Percentiles rank a stretch among this genome's conserved stretches.
Conservation (phyloP, 106 monocot species). For the Dendrobium huoshanense region DNA sequence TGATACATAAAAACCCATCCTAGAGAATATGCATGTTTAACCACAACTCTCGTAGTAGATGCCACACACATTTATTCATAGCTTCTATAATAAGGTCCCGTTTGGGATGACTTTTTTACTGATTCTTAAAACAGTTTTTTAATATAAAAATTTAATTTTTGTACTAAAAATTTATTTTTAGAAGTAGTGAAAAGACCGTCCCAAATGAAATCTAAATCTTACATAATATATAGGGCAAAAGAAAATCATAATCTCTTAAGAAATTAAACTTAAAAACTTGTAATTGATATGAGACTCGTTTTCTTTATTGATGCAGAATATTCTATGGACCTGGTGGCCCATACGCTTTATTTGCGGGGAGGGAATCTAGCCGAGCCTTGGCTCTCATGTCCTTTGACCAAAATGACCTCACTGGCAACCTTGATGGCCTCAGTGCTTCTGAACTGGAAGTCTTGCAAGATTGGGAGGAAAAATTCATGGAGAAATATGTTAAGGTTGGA, state of each 20-base stretch:
- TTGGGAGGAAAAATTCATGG: slow-evolving; percentile 83
- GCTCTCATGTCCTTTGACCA: slow-evolving; percentile 83
- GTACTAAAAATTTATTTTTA: too few species aligned
- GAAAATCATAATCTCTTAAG: not conserved
- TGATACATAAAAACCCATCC: too few species aligned
- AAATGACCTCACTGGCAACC: slow-evolving; percentile 55
- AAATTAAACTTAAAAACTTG: not conserved
- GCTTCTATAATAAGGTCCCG: too few species aligned
- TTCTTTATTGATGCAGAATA: slow-evolving; percentile 35
- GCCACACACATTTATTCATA: too few species aligned
- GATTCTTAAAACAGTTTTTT: too few species aligned
- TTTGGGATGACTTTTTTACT: too few species aligned
- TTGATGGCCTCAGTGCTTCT: slow-evolving; percentile 52
- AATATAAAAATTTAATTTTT: too few species aligned
- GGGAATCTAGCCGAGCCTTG: slow-evolving; percentile 70
- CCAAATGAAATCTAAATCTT: too few species aligned
- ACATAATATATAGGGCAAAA: too few species aligned
- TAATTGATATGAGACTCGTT: not conserved
- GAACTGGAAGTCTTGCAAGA: slow-evolving; percentile 70
- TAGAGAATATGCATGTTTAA: too few species aligned
- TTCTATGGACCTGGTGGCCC: slow-evolving; percentile 83
- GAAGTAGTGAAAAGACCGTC: too few species aligned
- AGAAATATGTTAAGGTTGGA: slow-evolving; percentile 77
- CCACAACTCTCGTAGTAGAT: too few species aligned
- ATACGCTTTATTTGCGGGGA: slow-evolving; percentile 83